Evolutionary conservation across 1,284 basidiomycete genomes (phyloP).

Genomic region (Cystobasidium slooffiae): DNA sequence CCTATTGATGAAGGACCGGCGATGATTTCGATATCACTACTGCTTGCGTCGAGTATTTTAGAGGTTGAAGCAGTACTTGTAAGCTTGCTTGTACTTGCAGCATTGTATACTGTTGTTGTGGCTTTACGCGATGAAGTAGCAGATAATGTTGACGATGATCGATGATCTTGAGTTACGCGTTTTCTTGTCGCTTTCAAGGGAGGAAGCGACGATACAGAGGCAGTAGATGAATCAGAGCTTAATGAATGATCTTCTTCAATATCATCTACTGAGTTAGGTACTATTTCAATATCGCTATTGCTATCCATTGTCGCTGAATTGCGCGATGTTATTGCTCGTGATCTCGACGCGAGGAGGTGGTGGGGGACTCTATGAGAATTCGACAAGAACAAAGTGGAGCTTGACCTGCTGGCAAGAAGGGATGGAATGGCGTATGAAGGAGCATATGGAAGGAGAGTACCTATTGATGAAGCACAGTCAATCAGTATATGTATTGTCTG

Average conservation of each 20-base stretch:
- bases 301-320: constrained; percentile 3
- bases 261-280: constrained; percentile 16
- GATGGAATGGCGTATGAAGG: too few relatives aligned
- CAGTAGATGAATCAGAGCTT: not conserved
- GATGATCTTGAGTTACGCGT: not conserved
- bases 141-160: not conserved
- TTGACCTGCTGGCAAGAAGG: too few relatives aligned
- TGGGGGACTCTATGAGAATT: too few relatives aligned
- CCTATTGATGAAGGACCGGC: not conserved
- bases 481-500: too few relatives aligned
- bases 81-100: not conserved
- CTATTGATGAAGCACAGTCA: too few relatives aligned
- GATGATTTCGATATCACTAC: constrained; percentile 38
- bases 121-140: not conserved
- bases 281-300: constrained; percentile 19
- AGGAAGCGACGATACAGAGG: constrained; percentile 2
- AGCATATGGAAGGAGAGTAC: too few relatives aligned
- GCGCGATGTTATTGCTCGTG: not conserved
- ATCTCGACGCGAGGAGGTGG: too few relatives aligned
- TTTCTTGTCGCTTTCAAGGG: not conserved
- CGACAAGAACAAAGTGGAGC: too few relatives aligned
- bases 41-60: not conserved
- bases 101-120: not conserved
- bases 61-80: not conserved
- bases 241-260: not conserved